Percentiles rank a stretch among this genome's conserved stretches.
phyloP scores from a whole-genome alignment of 2,329 filamentous ascomycete genomes.

The Zymoseptoria passerinii region DNA sequence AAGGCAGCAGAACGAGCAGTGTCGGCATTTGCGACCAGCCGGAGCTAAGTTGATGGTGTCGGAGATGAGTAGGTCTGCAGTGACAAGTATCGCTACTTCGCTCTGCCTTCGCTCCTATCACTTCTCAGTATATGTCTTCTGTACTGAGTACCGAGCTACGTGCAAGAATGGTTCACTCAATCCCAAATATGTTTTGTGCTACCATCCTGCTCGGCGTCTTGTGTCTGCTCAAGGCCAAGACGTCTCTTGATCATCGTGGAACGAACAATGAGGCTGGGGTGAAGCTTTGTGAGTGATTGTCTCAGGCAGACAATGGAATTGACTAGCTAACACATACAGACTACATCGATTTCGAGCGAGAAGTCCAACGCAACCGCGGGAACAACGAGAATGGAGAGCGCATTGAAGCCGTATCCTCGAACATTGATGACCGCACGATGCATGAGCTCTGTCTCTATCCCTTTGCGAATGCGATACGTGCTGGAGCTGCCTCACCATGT shows the following conservation, averaged over 20 bases:
- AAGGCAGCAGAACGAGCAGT: not conserved
- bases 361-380: slow-evolving; percentile 24
- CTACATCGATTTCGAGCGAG: slow-evolving; percentile 47
- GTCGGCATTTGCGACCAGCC: not conserved
- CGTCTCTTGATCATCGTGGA: slow-evolving; percentile 10
- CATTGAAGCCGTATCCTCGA: slow-evolving; percentile 28
- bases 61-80: not conserved
- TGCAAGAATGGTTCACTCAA: not conserved
- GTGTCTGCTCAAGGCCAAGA: slow-evolving; percentile 9
- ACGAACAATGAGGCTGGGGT: slow-evolving; percentile 27
- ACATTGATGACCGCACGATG: slow-evolving; percentile 50
- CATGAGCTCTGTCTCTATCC: slow-evolving; percentile 47
- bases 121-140: not conserved
- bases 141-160: not conserved
- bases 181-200: not conserved
- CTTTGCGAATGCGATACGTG: slow-evolving; percentile 25
- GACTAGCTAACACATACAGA: slow-evolving; percentile 60
- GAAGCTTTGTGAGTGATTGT: slow-evolving; percentile 35
- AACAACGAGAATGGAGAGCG: slow-evolving; percentile 18
- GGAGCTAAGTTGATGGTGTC: not conserved
- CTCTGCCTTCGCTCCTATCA: not conserved
- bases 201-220: slow-evolving; percentile 10
- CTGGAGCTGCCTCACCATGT: slow-evolving; percentile 29
- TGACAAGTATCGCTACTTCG: not conserved
- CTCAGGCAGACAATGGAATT: slow-evolving; percentile 50